Base-by-base conservation (phyloP, 2,329 filamentous ascomycete species). In the Emericellopsis atlantica region DNA sequence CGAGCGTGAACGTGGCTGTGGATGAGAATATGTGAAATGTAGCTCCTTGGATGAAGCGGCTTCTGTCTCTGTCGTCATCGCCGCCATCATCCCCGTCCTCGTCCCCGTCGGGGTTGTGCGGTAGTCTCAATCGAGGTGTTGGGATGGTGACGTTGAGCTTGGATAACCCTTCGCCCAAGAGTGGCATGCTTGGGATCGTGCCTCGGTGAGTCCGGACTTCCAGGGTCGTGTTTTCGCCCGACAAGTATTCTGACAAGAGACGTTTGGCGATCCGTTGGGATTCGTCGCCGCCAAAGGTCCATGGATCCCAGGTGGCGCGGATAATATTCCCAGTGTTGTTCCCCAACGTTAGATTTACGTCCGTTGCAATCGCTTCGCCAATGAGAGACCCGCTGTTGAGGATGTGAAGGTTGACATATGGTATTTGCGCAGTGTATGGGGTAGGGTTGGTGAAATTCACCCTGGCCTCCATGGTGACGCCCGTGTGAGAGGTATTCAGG, bases 401-500 rank as follows among this genome's bases (percentile, higher is more conserved):
- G 34, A 96, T 63, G 46, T 88, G 76, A 35, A 94, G 72, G 54
- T 83, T 88, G 47, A 86, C 62, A 46, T 79, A 90, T 2, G 90
- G 90, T n/a, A 96, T 69, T 2, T 67, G 69, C 4, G 87, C 89
- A 5, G 84, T 80, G 57, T 96, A 95, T 4, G 80, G 73, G 0
- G 89, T 94, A 2, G 90, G 89, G 53, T 98, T 98, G 4, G 85
- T 93, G 45, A 95, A 71, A 54, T 92, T 94, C 52, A 94, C 70
- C 32, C 68, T 62, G 12, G 84, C 83, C 52, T 79, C 69, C 31
- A 96, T 63, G 16, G 73, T 76, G 37, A 95, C 67, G 4, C 83
- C 83, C 3, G 77, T 76, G 31, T 72, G 65, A 1, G 81, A 81
- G 0, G 88, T 93, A 42, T 83, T 76, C 33, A 83, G 55, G 43